Evolutionary conservation across 805 yeast species (phyloP).

Genomic region (Myxozyma lipomycoides): DNA sequence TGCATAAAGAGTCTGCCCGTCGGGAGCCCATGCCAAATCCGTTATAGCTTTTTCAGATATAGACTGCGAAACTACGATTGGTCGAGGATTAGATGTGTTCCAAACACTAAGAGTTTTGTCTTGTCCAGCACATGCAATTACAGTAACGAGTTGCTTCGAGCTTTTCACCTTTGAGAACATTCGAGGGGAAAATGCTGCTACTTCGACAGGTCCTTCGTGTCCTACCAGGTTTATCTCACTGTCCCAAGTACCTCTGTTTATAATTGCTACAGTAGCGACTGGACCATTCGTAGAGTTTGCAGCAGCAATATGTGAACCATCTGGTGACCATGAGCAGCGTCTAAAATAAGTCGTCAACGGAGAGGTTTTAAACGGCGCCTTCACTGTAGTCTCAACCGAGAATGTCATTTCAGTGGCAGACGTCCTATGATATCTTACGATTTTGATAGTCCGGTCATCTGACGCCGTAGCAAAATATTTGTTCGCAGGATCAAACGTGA

Average conservation of each 20-base stretch:
- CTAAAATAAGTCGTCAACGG: constrained; percentile 89
- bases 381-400: constrained; percentile 75
- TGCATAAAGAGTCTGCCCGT: constrained; percentile 67
- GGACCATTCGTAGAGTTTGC: constrained; percentile 70
- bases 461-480: constrained; percentile 96
- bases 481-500: constrained; percentile 96
- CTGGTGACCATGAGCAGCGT: constrained; percentile 68
- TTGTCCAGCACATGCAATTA: constrained; percentile 95
- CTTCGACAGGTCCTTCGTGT: constrained; percentile 67
- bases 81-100: constrained; percentile 74
- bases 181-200: constrained; percentile 52
- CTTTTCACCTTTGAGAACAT: constrained; percentile 37
- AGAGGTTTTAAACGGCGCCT: constrained; percentile 80
- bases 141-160: constrained; percentile 46
- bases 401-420: constrained; percentile 68
- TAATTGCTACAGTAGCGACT: constrained; percentile 55
- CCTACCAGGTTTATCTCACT: constrained; percentile 61
- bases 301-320: constrained; percentile 66
- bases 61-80: constrained; percentile 75
- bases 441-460: constrained; percentile 87
- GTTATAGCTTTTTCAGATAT: constrained; percentile 74
- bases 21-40: constrained; percentile 84
- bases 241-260: constrained; percentile 64
- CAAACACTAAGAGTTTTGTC: constrained; percentile 84
- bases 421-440: constrained; percentile 77